Evolutionary conservation across 495 filamentous ascomycete genomes (phyloP).

Genomic region (Aspergillus campestris): DNA sequence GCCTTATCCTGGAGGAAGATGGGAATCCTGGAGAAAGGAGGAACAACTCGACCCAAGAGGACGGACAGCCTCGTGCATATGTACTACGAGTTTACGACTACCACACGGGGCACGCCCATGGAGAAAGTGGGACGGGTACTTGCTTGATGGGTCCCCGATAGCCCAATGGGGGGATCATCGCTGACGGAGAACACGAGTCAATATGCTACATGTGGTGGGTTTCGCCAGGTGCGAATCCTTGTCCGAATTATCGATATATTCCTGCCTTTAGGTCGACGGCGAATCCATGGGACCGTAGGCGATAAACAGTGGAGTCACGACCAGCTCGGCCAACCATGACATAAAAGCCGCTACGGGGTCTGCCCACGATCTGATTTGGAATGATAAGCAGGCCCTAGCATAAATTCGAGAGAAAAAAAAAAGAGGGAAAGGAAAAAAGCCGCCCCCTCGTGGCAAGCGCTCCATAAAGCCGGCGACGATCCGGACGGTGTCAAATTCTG

Average conservation of each 20-base stretch:
- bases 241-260: no score
- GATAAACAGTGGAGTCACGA: constrained; percentile 1
- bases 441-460: constrained; percentile 4
- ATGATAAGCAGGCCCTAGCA: background rate
- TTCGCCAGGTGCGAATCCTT: no score
- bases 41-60: background rate
- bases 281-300: background rate
- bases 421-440: background rate
- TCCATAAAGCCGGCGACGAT: constrained; percentile 2
- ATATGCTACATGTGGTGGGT: no score
- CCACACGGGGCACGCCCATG: no score
- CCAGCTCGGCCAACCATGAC: constrained; percentile 3
- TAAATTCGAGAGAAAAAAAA: background rate
- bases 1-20: constrained; percentile 2
- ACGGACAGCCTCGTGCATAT: background rate
- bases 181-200: no score
- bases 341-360: background rate
- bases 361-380: constrained; percentile 6
- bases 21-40: constrained; percentile 5
- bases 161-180: no score
- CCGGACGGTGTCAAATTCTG: constrained; percentile 3
- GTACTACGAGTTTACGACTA: background rate
- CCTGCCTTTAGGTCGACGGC: no score
- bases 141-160: no score
- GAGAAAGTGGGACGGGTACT: no score